These are phyloP conservation scores for Orobanche coerulescens DNA, from an alignment of 257 asterid genomes.

Conservation along the genomic window DNA sequence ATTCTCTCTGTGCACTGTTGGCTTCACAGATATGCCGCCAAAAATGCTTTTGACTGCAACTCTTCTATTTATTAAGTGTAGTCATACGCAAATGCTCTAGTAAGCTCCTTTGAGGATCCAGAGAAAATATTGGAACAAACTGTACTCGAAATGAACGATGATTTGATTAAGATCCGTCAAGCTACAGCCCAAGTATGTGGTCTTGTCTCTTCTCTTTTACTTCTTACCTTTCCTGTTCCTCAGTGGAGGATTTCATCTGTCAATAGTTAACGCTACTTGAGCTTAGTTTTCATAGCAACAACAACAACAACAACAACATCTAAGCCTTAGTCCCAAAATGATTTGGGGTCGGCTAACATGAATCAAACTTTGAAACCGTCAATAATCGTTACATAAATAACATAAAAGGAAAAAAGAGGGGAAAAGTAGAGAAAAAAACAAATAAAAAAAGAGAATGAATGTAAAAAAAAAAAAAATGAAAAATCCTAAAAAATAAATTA, in stretches of 20 bases:
- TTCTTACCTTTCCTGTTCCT: not conserved
- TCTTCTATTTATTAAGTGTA: conserved; percentile 18
- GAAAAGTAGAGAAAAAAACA: too few species aligned
- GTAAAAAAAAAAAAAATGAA: too few species aligned
- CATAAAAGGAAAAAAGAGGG: too few species aligned
- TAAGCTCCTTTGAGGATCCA: conserved; percentile 80
- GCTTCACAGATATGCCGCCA: not conserved
- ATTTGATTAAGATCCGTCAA: conserved; percentile 75
- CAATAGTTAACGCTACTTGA: too few species aligned
- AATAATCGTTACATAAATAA: not conserved
- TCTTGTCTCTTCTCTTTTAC: conserved; percentile 12
- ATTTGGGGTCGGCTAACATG: too few species aligned
- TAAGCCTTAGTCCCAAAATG: too few species aligned
- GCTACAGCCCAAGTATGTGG: conserved; percentile 74
- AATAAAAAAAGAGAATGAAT: too few species aligned
- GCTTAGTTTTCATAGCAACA: too few species aligned
- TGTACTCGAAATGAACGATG: conserved; percentile 74
- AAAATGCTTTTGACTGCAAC: not conserved
- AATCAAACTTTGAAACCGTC: not conserved
- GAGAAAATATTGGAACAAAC: conserved; percentile 81
- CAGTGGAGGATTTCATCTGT: not conserved
- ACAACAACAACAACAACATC: too few species aligned
- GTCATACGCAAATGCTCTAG: conserved; percentile 68
- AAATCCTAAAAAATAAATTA: too few species aligned
- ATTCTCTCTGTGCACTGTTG: not conserved